Percentiles rank a stretch among this genome's conserved stretches.
These are phyloP conservation scores for Scutellaria barbata DNA, from an alignment of 257 asterid species.

Conservation along the genomic window DNA sequence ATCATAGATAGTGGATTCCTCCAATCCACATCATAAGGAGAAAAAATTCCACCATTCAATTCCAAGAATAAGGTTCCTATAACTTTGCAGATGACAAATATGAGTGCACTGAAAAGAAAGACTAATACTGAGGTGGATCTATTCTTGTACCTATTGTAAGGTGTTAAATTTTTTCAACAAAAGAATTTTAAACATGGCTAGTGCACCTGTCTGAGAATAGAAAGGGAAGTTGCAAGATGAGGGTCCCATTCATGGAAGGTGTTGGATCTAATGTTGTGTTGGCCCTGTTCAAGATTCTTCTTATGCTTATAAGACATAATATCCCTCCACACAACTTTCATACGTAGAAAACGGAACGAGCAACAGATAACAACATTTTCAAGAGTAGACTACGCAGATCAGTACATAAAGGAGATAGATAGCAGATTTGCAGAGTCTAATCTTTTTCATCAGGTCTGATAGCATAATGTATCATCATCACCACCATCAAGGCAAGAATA, in stretches of 20 bases:
- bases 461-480: slow-evolving; percentile 54
- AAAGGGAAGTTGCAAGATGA: slow-evolving; percentile 43
- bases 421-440: slow-evolving; percentile 29
- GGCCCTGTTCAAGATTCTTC: slow-evolving; percentile 69
- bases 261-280: slow-evolving; percentile 58
- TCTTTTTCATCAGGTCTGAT: slow-evolving; percentile 36
- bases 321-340: slow-evolving; percentile 45
- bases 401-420: slow-evolving; percentile 37
- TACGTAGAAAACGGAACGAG: slow-evolving; percentile 41
- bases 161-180: slow-evolving; percentile 63
- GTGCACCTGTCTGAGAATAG: slow-evolving; percentile 55
- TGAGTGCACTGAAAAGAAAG: slow-evolving; percentile 49
- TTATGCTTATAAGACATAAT: slow-evolving; percentile 54
- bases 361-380: slow-evolving; percentile 34
- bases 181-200: slow-evolving; percentile 49
- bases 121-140: slow-evolving; percentile 56
- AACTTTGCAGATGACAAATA: slow-evolving; percentile 58
- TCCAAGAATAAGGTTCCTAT: slow-evolving; percentile 83
- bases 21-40: slow-evolving; percentile 47
- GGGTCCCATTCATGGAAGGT: slow-evolving; percentile 59
- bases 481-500: slow-evolving; percentile 63
- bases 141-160: slow-evolving; percentile 76
- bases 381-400: slow-evolving; percentile 31
- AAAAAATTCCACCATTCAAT: slow-evolving; percentile 47
- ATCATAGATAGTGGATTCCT: slow-evolving; percentile 77